Percentiles rank a stretch among this genome's conserved stretches.
phyloP scores from a whole-genome alignment of 345 rosid genomes.

The Ricinus communis region DNA sequence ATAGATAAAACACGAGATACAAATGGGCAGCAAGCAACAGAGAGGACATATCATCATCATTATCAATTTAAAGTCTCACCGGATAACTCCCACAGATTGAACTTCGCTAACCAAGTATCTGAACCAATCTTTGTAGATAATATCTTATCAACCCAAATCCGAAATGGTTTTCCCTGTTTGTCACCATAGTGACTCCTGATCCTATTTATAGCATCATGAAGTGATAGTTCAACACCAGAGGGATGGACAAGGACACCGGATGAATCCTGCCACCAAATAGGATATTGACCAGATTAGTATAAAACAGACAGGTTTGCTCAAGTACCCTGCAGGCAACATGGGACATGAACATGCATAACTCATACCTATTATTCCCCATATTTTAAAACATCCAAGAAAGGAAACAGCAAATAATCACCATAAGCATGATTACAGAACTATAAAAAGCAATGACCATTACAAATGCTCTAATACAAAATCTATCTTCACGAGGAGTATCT shows the following conservation, averaged over 20 bases:
- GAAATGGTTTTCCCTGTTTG: constrained; percentile 64
- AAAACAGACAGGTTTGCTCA: not conserved
- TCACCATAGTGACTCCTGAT: constrained; percentile 64
- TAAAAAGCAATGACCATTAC: not conserved
- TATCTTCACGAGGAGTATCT: not conserved
- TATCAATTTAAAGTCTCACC: constrained; percentile 40
- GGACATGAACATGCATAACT: not conserved
- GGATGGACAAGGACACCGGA: constrained; percentile 62
- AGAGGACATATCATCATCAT: constrained; percentile 3
- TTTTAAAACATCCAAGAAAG: not conserved
- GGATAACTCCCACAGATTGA: constrained; percentile 67
- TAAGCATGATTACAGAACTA: not conserved
- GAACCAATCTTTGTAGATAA: constrained; percentile 51
- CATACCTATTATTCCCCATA: not conserved
- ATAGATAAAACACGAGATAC: not conserved
- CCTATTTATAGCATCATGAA: constrained; percentile 50
- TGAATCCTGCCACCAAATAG: constrained; percentile 49
- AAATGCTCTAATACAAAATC: not conserved
- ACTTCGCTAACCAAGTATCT: constrained; percentile 72
- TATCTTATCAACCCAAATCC: constrained; percentile 83
- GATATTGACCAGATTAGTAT: not conserved
- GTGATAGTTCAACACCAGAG: constrained; percentile 63
- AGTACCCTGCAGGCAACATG: not conserved
- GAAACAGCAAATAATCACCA: not conserved
- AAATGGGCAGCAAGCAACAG: not conserved